A percentile compares a stretch with the other conserved stretches of the same genome.
phyloP scores from a whole-genome alignment of 257 asterid species.

The Orobanche coerulescens region DNA sequence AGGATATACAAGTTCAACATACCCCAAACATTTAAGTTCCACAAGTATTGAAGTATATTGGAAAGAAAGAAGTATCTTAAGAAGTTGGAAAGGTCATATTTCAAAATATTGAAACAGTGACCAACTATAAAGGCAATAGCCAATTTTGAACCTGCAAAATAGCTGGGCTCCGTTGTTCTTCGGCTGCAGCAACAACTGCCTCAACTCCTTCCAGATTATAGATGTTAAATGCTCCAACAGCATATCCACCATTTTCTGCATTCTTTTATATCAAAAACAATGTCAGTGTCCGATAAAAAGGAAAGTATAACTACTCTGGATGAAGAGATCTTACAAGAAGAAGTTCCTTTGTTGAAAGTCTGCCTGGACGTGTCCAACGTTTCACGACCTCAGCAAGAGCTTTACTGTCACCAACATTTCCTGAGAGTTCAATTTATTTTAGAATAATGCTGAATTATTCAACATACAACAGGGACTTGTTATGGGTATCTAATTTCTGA shows the following conservation, averaged over 20 bases:
- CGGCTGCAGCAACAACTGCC: constrained; percentile 97
- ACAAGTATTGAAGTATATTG: neutral
- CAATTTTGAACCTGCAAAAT: constrained; percentile 74
- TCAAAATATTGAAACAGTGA: neutral
- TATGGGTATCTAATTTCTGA: neutral
- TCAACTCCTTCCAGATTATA: constrained; percentile 91
- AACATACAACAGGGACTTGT: constrained; percentile 7
- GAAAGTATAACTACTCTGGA: constrained; percentile 8
- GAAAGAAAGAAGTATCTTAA: neutral
- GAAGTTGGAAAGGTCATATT: neutral
- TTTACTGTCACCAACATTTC: constrained; percentile 88
- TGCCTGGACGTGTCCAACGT: constrained; percentile 62
- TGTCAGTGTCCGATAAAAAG: constrained; percentile 24
- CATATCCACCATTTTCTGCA: constrained; percentile 87
- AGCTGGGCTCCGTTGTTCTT: constrained; percentile 83
- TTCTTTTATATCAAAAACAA: constrained; percentile 35
- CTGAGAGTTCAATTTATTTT: constrained; percentile 35
- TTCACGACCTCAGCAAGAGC: constrained; percentile 90
- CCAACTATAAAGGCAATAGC: constrained; percentile 6
- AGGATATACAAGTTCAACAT: neutral
- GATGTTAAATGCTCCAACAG: constrained; percentile 88
- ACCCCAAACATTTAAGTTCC: neutral
- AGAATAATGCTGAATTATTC: constrained; percentile 9
- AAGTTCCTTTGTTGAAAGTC: constrained; percentile 67
- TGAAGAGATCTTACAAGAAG: constrained; percentile 55